A percentile compares a stretch with the other conserved stretches of the same genome.
phyloP scores from a whole-genome alignment of 768 basidiomycete genomes.

The Mycena metata region DNA sequence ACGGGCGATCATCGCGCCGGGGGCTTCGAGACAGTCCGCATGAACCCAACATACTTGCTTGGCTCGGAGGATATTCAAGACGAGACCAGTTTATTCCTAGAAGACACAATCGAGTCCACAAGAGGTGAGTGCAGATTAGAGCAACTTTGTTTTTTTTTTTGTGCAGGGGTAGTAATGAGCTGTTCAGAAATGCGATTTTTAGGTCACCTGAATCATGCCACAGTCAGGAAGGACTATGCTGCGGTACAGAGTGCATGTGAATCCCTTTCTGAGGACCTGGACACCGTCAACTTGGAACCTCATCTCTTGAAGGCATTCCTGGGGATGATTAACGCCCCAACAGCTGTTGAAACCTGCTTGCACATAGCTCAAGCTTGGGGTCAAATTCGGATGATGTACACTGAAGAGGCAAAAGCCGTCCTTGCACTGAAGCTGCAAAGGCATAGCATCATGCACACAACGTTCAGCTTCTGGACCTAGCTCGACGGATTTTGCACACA shows the following conservation, averaged over 20 bases:
- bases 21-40: no score
- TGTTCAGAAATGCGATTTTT: neutral
- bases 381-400: neutral
- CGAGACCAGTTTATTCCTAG: no score
- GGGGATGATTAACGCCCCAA: slow-evolving; percentile 1
- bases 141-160: no score
- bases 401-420: neutral
- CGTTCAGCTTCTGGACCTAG: slow-evolving; percentile 9
- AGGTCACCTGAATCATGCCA: neutral
- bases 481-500: neutral
- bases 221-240: neutral
- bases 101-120: no score
- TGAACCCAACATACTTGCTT: no score
- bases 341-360: neutral
- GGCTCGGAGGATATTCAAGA: no score
- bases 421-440: neutral
- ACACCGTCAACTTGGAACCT: neutral
- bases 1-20: no score
- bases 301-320: slow-evolving; percentile 1
- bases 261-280: neutral
- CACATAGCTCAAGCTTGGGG: slow-evolving; percentile 7
- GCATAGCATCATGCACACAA: slow-evolving; percentile 16
- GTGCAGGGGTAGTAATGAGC: no score
- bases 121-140: no score
- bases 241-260: neutral